Conservation (phyloP, 2,329 filamentous ascomycete species). For the Gyromitra esculenta region DNA sequence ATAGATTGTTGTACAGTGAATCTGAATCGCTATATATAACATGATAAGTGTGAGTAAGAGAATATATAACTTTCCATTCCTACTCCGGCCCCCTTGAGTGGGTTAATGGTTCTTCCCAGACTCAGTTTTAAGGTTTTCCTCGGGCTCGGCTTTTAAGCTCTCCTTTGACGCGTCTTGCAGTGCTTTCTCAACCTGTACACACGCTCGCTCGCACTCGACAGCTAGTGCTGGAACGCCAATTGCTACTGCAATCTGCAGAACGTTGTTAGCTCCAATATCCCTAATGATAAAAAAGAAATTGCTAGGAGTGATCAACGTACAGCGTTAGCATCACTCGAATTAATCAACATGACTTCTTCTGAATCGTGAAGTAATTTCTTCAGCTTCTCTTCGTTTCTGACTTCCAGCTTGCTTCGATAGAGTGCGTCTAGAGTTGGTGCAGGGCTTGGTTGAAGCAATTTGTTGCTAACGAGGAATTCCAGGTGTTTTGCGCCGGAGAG, state of each 20-base stretch:
- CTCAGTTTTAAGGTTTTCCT: constrained; percentile 24
- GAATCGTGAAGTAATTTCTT: constrained; percentile 59
- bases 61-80: neutral
- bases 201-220: constrained; percentile 77
- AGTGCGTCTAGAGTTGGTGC: constrained; percentile 77
- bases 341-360: constrained; percentile 58
- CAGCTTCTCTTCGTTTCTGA: constrained; percentile 55
- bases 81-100: neutral
- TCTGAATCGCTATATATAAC: constrained; percentile 5
- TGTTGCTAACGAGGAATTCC: constrained; percentile 79
- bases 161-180: constrained; percentile 55
- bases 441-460: constrained; percentile 73
- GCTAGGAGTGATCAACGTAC: constrained; percentile 43
- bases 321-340: constrained; percentile 59
- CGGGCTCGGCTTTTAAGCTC: constrained; percentile 42
- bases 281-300: no score
- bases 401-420: constrained; percentile 64
- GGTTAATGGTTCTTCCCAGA: constrained; percentile 23
- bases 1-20: constrained; percentile 27
- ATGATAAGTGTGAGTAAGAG: neutral
- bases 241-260: constrained; percentile 67
- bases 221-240: constrained; percentile 76
- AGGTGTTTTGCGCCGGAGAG: constrained; percentile 84
- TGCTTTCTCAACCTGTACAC: constrained; percentile 72
- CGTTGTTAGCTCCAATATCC: neutral